Conservation (phyloP, 2,329 filamentous ascomycete species). For the Aspergillus unguis region DNA sequence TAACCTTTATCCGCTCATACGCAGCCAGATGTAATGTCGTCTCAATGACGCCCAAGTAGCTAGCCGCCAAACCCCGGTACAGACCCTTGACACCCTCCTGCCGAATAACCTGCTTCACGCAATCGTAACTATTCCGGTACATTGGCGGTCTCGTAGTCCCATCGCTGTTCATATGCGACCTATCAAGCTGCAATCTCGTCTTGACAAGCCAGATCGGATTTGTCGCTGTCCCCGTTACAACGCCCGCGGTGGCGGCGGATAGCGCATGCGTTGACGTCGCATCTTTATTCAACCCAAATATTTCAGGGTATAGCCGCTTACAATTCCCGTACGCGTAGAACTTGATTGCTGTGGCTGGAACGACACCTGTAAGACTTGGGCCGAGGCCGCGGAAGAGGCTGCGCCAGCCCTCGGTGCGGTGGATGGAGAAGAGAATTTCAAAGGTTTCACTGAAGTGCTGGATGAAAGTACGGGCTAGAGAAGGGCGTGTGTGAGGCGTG, state of each 20-base stretch:
- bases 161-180: constrained; percentile 25
- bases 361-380: constrained; percentile 38
- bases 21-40: constrained; percentile 36
- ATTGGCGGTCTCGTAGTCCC: constrained; percentile 26
- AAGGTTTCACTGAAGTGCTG: constrained; percentile 41
- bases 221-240: constrained; percentile 36
- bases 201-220: constrained; percentile 53
- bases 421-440: constrained; percentile 36
- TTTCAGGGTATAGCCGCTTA: constrained; percentile 32
- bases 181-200: constrained; percentile 63
- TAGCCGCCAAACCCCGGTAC: constrained; percentile 86
- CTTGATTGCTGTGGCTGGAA: constrained; percentile 39
- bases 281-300: constrained; percentile 28
- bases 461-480: constrained; percentile 56
- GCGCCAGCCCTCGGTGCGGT: constrained; percentile 37
- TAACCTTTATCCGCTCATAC: constrained; percentile 36
- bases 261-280: constrained; percentile 33
- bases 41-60: constrained; percentile 36
- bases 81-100: constrained; percentile 82
- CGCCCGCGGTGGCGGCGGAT: constrained; percentile 34
- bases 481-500: constrained; percentile 51
- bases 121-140: constrained; percentile 65
- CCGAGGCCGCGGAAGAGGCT: constrained; percentile 38
- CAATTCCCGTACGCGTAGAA: constrained; percentile 41
- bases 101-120: constrained; percentile 66